Evolutionary conservation across 2,329 filamentous ascomycete genomes (phyloP).

Genomic region (Stagonosporopsis rhizophila): DNA sequence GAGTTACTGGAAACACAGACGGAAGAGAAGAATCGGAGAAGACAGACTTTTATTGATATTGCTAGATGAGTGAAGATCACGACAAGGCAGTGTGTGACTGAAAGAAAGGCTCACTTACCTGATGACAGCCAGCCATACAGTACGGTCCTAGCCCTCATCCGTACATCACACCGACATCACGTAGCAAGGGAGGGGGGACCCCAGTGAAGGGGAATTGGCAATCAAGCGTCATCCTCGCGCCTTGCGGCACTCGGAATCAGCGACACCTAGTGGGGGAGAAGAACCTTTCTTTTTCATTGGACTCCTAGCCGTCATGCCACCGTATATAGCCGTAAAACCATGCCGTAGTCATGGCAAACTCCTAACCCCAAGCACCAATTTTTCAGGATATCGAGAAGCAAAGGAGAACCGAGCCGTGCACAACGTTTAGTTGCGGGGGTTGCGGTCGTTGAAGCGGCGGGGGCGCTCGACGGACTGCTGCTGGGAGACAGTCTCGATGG

Average conservation of each 20-base stretch:
- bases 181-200: slow-evolving; percentile 16
- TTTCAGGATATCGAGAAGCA: slow-evolving; percentile 45
- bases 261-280: slow-evolving; percentile 77
- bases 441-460: slow-evolving; percentile 77
- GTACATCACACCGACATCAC: slow-evolving; percentile 19
- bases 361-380: slow-evolving; percentile 85
- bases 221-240: slow-evolving; percentile 80
- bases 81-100: not conserved
- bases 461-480: slow-evolving; percentile 85
- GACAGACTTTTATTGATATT: slow-evolving; percentile 2
- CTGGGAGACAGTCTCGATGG: slow-evolving; percentile 89
- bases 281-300: slow-evolving; percentile 52
- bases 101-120: slow-evolving; percentile 15
- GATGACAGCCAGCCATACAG: slow-evolving; percentile 19
- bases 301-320: slow-evolving; percentile 76
- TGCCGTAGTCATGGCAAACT: slow-evolving; percentile 92
- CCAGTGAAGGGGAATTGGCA: slow-evolving; percentile 65
- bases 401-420: slow-evolving; percentile 58
- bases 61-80: not conserved
- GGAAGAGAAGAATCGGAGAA: not conserved
- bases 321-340: slow-evolving; percentile 71
- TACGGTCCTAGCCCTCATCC: slow-evolving; percentile 21
- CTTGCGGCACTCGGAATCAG: slow-evolving; percentile 68
- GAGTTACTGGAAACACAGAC: not conserved
- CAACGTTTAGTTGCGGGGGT: slow-evolving; percentile 42